Percentiles rank a stretch among this genome's conserved stretches.
These are phyloP conservation scores for Melanomma pulvis-pyrius DNA, from an alignment of 495 filamentous ascomycete species.

Conservation along the genomic window DNA sequence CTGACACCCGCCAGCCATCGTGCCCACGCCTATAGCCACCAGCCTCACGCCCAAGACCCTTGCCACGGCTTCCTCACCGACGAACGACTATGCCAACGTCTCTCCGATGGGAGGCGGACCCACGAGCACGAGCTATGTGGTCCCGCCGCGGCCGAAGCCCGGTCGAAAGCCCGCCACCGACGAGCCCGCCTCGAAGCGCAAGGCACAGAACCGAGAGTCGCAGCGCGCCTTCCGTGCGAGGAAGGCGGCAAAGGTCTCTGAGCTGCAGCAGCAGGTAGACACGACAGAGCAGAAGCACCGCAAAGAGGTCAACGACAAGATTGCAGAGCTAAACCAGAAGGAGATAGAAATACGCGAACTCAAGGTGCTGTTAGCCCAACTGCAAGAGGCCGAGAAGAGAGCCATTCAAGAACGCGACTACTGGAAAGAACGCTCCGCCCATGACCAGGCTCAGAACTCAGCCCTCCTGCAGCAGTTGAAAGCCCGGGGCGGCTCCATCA, in stretches of 20 bases:
- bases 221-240: constrained; percentile 36
- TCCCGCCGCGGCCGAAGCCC: constrained; percentile 39
- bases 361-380: constrained; percentile 4
- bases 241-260: constrained; percentile 28
- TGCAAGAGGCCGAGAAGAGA: neutral
- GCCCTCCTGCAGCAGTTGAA: neutral
- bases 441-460: neutral
- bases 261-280: constrained; percentile 30
- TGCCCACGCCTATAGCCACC: constrained; percentile 4
- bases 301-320: constrained; percentile 17
- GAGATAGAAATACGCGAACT: neutral
- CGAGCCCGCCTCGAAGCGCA: constrained; percentile 36
- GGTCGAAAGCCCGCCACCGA: constrained; percentile 43
- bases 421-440: constrained; percentile 20
- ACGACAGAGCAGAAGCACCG: constrained; percentile 23
- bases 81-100: constrained; percentile 12
- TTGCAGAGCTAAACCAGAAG: neutral
- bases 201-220: constrained; percentile 41
- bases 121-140: constrained; percentile 26
- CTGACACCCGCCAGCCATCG: constrained; percentile 7
- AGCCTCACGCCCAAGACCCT: constrained; percentile 1
- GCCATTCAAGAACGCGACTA: constrained; percentile 14
- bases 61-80: constrained; percentile 29
- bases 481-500: neutral
- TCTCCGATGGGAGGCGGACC: constrained; percentile 35